Conservation (phyloP, 169 alveolate genomes). For the Babesia caballi region DNA sequence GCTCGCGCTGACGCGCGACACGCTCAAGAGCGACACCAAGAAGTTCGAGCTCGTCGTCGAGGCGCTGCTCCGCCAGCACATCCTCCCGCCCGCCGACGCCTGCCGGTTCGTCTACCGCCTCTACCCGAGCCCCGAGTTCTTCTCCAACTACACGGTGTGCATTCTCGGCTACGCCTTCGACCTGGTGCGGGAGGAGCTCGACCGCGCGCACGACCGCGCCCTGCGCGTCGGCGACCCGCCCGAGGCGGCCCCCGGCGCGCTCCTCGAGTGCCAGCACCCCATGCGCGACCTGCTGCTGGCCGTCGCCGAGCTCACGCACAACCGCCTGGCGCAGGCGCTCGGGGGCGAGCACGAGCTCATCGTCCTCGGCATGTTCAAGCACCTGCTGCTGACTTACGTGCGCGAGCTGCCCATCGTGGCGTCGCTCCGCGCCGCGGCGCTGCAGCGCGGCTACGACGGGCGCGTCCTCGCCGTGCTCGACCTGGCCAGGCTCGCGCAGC, state of each 20-base stretch:
- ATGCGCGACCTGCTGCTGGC: slow-evolving; percentile 1
- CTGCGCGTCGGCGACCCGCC: neutral
- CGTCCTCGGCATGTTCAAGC: slow-evolving; percentile 12
- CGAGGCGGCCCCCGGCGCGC: neutral
- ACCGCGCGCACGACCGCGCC: neutral
- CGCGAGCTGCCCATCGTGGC: neutral
- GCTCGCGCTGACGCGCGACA: slow-evolving; percentile 18
- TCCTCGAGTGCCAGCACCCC: neutral
- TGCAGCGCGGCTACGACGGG: slow-evolving; percentile 9
- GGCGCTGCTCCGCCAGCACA: slow-evolving; percentile 1
- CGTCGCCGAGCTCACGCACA: slow-evolving; percentile 1
- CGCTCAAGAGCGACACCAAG: slow-evolving; percentile 39
- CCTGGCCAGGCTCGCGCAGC: neutral
- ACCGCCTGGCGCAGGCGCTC: neutral
- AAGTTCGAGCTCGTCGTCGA: slow-evolving; percentile 42
- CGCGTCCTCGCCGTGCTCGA: neutral
- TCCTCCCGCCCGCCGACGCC: slow-evolving; percentile 18
- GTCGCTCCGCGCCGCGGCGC: neutral
- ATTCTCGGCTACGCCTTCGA: slow-evolving; percentile 19
- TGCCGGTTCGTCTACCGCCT: slow-evolving; percentile 19
- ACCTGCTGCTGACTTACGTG: neutral
- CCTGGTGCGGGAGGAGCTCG: slow-evolving; percentile 8
- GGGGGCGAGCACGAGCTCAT: neutral
- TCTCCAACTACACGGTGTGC: slow-evolving; percentile 33
- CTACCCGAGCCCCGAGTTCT: slow-evolving; percentile 34